Evolutionary conservation across 2,329 filamentous ascomycete genomes (phyloP).

Genomic region (Colletotrichum cordylinicola): DNA sequence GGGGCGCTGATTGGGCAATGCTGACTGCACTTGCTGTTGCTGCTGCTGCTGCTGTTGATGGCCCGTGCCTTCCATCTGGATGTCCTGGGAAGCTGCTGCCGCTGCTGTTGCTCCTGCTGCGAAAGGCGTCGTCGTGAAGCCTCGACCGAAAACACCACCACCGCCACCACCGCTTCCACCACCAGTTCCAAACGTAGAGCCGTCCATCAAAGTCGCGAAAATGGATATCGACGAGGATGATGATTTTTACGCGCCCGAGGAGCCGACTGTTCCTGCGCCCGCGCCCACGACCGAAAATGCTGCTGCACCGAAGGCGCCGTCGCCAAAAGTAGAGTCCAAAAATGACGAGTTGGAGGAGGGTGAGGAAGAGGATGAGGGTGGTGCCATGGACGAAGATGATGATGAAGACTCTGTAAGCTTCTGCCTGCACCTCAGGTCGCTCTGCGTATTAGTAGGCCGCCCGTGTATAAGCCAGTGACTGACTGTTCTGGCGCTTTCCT

Average conservation of each 20-base stretch:
- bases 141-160: not conserved
- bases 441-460: not conserved
- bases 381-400: constrained; percentile 66
- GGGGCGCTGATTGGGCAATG: not conserved
- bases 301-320: not conserved
- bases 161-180: not conserved
- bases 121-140: not conserved
- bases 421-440: not conserved
- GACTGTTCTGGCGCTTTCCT: not conserved
- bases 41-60: not conserved
- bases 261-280: constrained; percentile 43
- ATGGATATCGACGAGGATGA: constrained; percentile 75
- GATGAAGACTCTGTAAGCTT: constrained; percentile 52
- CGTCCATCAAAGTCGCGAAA: constrained; percentile 24
- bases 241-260: constrained; percentile 70
- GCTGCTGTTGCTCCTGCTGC: not conserved
- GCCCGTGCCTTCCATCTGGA: not conserved
- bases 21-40: not conserved
- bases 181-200: not conserved
- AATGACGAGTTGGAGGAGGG: constrained; percentile 67
- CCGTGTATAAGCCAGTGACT: not conserved
- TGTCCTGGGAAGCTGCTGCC: not conserved
- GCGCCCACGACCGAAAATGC: not conserved
- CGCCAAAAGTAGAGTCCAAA: constrained; percentile 28
- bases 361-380: constrained; percentile 67